phyloP scores from a whole-genome alignment of 140 eudicot species.

The Stevia rebaudiana region DNA sequence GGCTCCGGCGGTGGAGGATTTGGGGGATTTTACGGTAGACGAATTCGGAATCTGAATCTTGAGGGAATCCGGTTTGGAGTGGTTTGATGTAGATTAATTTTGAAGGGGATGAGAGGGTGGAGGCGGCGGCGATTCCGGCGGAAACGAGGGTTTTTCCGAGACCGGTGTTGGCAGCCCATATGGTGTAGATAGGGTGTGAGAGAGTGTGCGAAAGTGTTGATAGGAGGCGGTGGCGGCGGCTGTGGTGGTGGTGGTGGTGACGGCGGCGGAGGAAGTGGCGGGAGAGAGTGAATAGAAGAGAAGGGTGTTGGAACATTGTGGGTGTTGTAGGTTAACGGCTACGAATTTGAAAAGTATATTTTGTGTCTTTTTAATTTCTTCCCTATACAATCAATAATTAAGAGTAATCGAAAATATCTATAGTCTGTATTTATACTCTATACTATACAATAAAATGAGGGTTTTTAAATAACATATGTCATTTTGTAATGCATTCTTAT shows the following conservation, averaged over 20 bases:
- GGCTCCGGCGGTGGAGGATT: slow-evolving; percentile 30
- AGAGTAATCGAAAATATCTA: no score
- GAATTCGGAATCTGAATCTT: slow-evolving; percentile 75
- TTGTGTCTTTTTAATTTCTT: background rate
- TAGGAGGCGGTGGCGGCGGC: slow-evolving; percentile 19
- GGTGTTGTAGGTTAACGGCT: slow-evolving; percentile 22
- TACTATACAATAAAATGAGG: no score
- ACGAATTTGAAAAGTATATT: slow-evolving; percentile 15
- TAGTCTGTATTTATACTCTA: no score
- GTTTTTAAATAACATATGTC: no score
- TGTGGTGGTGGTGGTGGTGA: slow-evolving; percentile 22
- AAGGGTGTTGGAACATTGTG: slow-evolving; percentile 11
- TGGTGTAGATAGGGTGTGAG: slow-evolving; percentile 82
- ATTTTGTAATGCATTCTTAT: no score
- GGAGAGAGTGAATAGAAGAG: slow-evolving; percentile 25
- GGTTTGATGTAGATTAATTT: slow-evolving; percentile 71
- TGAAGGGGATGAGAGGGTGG: slow-evolving; percentile 32
- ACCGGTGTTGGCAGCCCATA: slow-evolving; percentile 91
- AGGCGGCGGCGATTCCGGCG: slow-evolving; percentile 70
- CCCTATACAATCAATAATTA: no score
- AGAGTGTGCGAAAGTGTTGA: slow-evolving; percentile 56
- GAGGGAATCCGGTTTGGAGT: slow-evolving; percentile 79
- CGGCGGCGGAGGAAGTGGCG: slow-evolving; percentile 37
- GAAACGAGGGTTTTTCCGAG: slow-evolving; percentile 99
- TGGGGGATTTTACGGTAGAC: slow-evolving; percentile 46